Percentiles rank a stretch among this genome's conserved stretches.
phyloP scores from a whole-genome alignment of 2,329 filamentous ascomycete species.

The Coniochaeta ligniaria region DNA sequence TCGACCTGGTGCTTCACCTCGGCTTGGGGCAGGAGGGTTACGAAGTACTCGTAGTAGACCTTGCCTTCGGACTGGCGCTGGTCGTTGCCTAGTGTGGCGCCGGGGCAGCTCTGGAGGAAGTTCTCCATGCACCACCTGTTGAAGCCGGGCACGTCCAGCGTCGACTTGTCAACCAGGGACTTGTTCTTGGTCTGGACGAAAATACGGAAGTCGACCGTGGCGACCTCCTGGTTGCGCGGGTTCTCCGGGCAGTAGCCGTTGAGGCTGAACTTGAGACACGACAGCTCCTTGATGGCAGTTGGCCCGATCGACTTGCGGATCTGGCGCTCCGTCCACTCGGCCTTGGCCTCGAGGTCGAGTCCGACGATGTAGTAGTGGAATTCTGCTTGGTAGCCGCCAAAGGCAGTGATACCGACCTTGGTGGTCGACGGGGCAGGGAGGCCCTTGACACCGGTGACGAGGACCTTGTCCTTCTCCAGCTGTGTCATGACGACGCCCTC shows the following conservation, averaged over 20 bases:
- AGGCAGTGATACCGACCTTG: conserved; percentile 18
- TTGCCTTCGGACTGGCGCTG: conserved; percentile 16
- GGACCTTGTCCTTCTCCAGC: conserved; percentile 21
- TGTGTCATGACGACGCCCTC: conserved; percentile 35
- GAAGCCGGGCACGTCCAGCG: conserved; percentile 13
- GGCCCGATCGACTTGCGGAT: conserved; percentile 13
- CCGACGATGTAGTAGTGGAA: conserved; percentile 12
- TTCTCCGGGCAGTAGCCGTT: conserved; percentile 20
- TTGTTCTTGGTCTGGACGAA: conserved; percentile 31
- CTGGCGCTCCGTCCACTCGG: conserved; percentile 11
- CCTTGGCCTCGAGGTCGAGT: conserved; percentile 13
- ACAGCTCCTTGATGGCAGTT: conserved; percentile 13
- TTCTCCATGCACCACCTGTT: conserved; percentile 15
- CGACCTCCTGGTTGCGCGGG: conserved; percentile 21
- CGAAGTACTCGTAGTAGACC: conserved; percentile 17
- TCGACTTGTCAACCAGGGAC: conserved; percentile 10
- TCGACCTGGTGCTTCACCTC: conserved; percentile 15
- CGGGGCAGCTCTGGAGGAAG: conserved; percentile 16
- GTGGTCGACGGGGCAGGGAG: conserved; percentile 22
- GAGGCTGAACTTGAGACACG: conserved; percentile 19
- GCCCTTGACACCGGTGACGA: conserved; percentile 24
- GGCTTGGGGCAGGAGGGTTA: conserved; percentile 15
- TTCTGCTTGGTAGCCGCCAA: conserved; percentile 17
- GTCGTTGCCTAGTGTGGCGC: conserved; percentile 16
- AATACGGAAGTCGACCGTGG: conserved; percentile 27